A percentile compares a stretch with the other conserved stretches of the same genome.
phyloP scores from a whole-genome alignment of 441 rosid genomes.

The Gossypium schwendimanii region DNA sequence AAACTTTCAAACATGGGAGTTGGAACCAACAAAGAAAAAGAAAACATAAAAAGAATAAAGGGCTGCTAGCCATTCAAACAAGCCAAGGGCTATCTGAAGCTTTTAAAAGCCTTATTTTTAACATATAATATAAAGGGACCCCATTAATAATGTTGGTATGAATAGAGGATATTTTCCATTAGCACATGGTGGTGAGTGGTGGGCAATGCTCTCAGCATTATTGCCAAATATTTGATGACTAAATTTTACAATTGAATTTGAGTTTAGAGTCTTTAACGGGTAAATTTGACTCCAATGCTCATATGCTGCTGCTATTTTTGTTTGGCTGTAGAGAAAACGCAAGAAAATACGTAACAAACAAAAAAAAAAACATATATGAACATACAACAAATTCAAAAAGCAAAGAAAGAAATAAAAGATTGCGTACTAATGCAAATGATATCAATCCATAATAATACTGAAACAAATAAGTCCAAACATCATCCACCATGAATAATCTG shows the following conservation, averaged over 20 bases:
- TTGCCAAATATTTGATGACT: neutral
- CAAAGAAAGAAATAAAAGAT: neutral
- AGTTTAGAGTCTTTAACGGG: neutral
- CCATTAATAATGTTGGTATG: neutral
- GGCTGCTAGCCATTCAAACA: neutral
- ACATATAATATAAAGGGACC: too few species aligned
- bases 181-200: neutral
- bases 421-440: conserved; percentile 6
- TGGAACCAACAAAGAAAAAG: neutral
- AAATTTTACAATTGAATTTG: neutral
- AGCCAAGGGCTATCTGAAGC: neutral
- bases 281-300: neutral
- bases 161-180: neutral
- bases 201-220: neutral
- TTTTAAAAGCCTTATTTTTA: neutral
- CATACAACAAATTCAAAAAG: neutral
- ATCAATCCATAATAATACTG: conserved; percentile 6
- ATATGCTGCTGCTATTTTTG: neutral
- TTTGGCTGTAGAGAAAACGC: neutral
- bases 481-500: conserved; percentile 3
- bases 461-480: conserved; percentile 6
- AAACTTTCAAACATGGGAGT: neutral
- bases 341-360: neutral
- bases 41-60: neutral
- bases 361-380: neutral